A percentile compares a stretch with the other conserved stretches of the same genome.
Conservation (phyloP, 2,329 filamentous ascomycete genomes). For the Coleophoma cylindrospora region DNA sequence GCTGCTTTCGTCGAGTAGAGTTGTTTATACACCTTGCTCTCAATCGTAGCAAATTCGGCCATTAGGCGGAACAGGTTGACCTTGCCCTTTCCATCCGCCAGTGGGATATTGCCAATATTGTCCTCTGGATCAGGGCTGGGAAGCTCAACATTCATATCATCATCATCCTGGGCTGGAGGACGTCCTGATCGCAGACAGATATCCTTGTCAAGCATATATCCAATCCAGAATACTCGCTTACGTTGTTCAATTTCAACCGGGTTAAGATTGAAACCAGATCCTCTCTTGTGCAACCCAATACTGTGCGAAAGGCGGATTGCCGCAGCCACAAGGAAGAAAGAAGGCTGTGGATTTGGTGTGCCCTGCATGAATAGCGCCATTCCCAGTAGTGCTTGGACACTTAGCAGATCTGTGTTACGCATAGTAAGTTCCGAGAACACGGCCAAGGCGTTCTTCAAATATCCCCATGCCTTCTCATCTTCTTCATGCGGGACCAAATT, state of each 20-base stretch:
- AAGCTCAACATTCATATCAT: conserved; percentile 93
- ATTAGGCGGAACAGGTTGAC: conserved; percentile 93
- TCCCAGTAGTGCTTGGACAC: conserved; percentile 87
- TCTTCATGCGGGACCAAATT: conserved; percentile 87
- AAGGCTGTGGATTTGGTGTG: conserved; percentile 92
- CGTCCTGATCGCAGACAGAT: conserved; percentile 68
- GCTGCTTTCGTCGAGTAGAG: conserved; percentile 90
- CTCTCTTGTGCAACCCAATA: conserved; percentile 91
- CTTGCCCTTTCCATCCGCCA: conserved; percentile 83
- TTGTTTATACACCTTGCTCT: conserved; percentile 89
- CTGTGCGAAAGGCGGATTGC: conserved; percentile 89
- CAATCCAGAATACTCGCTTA: conserved; percentile 74
- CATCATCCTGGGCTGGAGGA: conserved; percentile 68
- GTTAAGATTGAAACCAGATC: conserved; percentile 88
- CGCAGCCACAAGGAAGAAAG: conserved; percentile 84
- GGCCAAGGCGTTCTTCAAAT: conserved; percentile 94
- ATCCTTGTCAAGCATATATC: conserved; percentile 69
- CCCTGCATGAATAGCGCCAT: conserved; percentile 95
- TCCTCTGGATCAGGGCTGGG: conserved; percentile 87
- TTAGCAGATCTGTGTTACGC: conserved; percentile 91
- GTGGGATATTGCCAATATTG: conserved; percentile 89
- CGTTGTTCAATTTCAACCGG: conserved; percentile 91
- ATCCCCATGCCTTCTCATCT: conserved; percentile 90
- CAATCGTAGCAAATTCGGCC: conserved; percentile 86
- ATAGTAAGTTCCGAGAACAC: conserved; percentile 90